Conservation (phyloP, 768 basidiomycete genomes). For the Serendipita vermifera region DNA sequence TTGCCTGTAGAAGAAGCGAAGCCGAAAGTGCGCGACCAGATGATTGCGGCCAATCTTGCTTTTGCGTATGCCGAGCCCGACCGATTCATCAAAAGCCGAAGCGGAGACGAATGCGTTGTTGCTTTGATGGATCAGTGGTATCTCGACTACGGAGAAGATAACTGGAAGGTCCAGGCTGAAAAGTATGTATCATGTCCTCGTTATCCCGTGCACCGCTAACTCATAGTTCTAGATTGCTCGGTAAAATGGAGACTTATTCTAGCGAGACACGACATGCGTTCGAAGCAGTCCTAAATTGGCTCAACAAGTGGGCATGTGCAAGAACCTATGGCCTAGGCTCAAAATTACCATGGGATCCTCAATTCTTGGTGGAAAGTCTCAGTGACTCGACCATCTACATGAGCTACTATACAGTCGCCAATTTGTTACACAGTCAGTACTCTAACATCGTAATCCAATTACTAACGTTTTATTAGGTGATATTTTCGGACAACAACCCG, state of each 20-base stretch:
- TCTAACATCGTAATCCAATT: constrained; percentile 13
- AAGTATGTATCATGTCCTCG: constrained; percentile 36
- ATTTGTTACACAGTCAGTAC: constrained; percentile 69
- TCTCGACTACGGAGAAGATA: constrained; percentile 84
- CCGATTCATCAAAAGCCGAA: constrained; percentile 74
- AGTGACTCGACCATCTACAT: constrained; percentile 98
- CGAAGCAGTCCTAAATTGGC: constrained; percentile 83
- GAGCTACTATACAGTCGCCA: constrained; percentile 91
- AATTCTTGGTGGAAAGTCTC: constrained; percentile 91
- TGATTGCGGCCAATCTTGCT: constrained; percentile 67
- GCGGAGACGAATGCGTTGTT: constrained; percentile 95
- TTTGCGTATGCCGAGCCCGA: constrained; percentile 95
- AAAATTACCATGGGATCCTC: constrained; percentile 90
- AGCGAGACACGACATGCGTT: constrained; percentile 88
- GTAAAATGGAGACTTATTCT: constrained; percentile 80
- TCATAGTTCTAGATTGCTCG: constrained; percentile 44
- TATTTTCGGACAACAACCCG: constrained; percentile 65
- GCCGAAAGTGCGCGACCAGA: constrained; percentile 65
- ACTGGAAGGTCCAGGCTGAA: constrained; percentile 80
- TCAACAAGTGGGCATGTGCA: constrained; percentile 99
- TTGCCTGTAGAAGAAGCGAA: constrained; percentile 84
- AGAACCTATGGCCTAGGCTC: constrained; percentile 93
- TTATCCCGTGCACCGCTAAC: constrained; percentile 9
- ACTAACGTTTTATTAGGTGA: constrained; percentile 36
- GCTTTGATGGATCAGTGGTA: constrained; percentile 99